Conservation (phyloP, 2,329 filamentous ascomycete species). For the Trichoderma gracile region DNA sequence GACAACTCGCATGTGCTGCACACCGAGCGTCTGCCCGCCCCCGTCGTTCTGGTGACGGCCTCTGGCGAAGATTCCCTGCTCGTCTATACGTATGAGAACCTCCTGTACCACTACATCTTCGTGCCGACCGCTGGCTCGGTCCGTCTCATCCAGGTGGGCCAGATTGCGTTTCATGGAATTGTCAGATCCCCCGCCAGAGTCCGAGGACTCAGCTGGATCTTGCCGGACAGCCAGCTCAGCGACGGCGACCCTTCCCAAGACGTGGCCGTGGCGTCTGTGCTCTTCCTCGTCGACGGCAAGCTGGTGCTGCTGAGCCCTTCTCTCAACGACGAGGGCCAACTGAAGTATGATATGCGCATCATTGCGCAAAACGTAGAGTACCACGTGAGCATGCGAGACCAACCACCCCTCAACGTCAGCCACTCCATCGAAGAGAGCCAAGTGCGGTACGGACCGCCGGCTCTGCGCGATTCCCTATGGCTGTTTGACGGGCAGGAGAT, state of each 20-base stretch:
- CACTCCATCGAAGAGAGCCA: conserved; percentile 32
- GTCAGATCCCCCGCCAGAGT: conserved; percentile 91
- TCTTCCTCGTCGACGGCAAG: conserved; percentile 97
- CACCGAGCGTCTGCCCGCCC: conserved; percentile 74
- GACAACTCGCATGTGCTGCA: conserved; percentile 73
- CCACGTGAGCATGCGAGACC: conserved; percentile 88
- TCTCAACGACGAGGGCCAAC: conserved; percentile 73
- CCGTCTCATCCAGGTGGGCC: conserved; percentile 86
- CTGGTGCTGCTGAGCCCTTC: conserved; percentile 89
- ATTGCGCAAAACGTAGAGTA: conserved; percentile 96
- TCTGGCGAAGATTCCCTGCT: conserved; percentile 93
- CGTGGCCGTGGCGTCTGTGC: conserved; percentile 86
- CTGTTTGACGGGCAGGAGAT: conserved; percentile 86
- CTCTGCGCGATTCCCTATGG: conserved; percentile 85
- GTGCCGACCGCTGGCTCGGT: conserved; percentile 68
- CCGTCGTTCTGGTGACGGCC: conserved; percentile 85
- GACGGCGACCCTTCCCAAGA: conserved; percentile 95
- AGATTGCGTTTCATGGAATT: conserved; percentile 96
- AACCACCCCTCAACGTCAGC: conserved; percentile 51
- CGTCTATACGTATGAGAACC: conserved; percentile 96
- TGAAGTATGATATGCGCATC: conserved; percentile 98
- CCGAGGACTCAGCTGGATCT: conserved; percentile 89
- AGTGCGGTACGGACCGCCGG: conserved; percentile 43
- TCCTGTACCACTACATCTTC: conserved; percentile 93
- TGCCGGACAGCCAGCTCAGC: conserved; percentile 84